These are phyloP conservation scores for Penicillium decumbens DNA, from an alignment of 2,329 filamentous ascomycete species.

Conservation along the genomic window DNA sequence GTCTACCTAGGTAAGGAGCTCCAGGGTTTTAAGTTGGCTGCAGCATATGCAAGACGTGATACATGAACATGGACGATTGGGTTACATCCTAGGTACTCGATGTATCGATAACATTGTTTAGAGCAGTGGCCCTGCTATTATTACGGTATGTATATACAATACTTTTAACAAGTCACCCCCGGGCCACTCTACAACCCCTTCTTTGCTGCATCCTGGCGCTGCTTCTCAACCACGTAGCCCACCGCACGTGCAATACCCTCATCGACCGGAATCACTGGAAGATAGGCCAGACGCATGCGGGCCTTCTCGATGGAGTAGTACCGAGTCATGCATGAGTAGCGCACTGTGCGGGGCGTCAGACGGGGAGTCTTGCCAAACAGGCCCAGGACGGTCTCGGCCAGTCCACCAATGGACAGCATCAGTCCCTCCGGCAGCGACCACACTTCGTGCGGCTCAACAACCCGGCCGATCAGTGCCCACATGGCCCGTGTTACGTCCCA, in stretches of 20 bases:
- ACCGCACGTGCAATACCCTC: constrained; percentile 48
- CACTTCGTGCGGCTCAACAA: constrained; percentile 42
- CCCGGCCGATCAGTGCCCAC: constrained; percentile 56
- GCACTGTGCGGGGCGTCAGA: constrained; percentile 42
- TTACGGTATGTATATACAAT: constrained; percentile 21
- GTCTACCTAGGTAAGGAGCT: no score
- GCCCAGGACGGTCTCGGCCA: constrained; percentile 42
- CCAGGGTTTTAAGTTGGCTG: no score
- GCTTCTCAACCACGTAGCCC: constrained; percentile 37
- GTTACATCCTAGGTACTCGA: not conserved
- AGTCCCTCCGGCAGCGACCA: constrained; percentile 41
- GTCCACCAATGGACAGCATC: constrained; percentile 38
- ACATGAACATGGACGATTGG: not conserved
- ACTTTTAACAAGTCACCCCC: constrained; percentile 1
- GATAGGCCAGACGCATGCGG: constrained; percentile 44
- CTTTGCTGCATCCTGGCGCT: constrained; percentile 34
- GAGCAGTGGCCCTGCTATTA: constrained; percentile 9
- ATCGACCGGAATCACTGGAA: constrained; percentile 43
- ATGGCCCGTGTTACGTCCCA: constrained; percentile 81
- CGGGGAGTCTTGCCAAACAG: constrained; percentile 45
- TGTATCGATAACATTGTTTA: constrained; percentile 3
- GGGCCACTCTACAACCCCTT: constrained; percentile 34
- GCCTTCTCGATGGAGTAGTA: constrained; percentile 48
- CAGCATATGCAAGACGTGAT: no score
- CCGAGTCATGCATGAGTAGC: constrained; percentile 48